Conservation (phyloP, 805 yeast species). For the Wickerhamomyces bisporus region DNA sequence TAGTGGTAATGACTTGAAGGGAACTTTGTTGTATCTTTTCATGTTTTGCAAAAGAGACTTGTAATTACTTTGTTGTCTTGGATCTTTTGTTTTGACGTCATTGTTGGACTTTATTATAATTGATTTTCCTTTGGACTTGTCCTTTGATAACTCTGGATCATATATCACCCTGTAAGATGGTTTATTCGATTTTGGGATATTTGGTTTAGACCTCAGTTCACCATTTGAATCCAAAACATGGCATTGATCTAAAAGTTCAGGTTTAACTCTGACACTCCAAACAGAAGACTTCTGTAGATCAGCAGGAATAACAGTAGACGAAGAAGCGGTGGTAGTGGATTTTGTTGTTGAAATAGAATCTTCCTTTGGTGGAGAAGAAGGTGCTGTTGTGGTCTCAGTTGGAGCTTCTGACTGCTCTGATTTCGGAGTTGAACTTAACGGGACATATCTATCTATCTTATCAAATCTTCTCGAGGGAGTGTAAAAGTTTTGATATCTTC, state of each 20-base stretch:
- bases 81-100: slow-evolving; percentile 30
- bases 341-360: no score
- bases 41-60: slow-evolving; percentile 18
- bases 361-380: neutral
- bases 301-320: no score
- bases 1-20: slow-evolving; percentile 37
- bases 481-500: neutral
- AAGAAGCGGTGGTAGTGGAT: no score
- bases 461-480: neutral
- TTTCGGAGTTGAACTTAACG: neutral
- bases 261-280: neutral
- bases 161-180: slow-evolving; percentile 39
- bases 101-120: slow-evolving; percentile 25
- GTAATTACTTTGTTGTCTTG: slow-evolving; percentile 27
- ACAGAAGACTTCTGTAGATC: no score
- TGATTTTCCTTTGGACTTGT: slow-evolving; percentile 32
- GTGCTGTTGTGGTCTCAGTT: neutral
- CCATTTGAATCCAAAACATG: slow-evolving; percentile 8
- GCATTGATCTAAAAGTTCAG: slow-evolving; percentile 3
- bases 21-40: slow-evolving; percentile 36
- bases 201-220: slow-evolving; percentile 2
- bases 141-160: slow-evolving; percentile 47
- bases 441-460: no score
- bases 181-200: slow-evolving; percentile 7
- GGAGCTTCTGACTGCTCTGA: neutral